Percentiles rank a stretch among this genome's conserved stretches.
Evolutionary conservation across 352 stramenopile species (phyloP).

Genomic region (Hyaloperonospora arabidopsidis): DNA sequence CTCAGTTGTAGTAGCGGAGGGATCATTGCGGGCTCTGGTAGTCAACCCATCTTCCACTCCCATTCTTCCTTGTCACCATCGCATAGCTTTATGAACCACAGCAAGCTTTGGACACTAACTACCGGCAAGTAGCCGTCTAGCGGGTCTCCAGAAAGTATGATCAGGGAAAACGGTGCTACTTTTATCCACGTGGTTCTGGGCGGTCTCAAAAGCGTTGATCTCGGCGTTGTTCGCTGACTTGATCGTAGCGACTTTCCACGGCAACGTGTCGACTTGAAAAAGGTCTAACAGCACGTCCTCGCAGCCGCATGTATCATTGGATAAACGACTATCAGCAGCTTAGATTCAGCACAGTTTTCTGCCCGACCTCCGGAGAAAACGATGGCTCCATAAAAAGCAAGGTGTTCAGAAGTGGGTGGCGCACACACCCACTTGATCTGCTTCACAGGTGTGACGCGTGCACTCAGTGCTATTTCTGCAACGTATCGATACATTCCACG

Average conservation of each 20-base stretch:
- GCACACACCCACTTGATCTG: constrained; percentile 60
- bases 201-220: constrained; percentile 38
- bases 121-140: constrained; percentile 54
- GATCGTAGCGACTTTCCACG: constrained; percentile 39
- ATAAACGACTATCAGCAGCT: constrained; percentile 39
- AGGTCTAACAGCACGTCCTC: constrained; percentile 51
- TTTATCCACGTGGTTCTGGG: constrained; percentile 53
- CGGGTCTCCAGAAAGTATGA: constrained; percentile 66
- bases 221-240: constrained; percentile 43
- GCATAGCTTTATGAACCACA: constrained; percentile 46
- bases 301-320: constrained; percentile 21
- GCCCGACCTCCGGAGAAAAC: constrained; percentile 34
- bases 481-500: constrained; percentile 32
- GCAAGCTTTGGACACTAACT: constrained; percentile 56
- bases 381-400: constrained; percentile 43
- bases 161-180: constrained; percentile 47
- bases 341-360: constrained; percentile 16
- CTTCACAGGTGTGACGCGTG: constrained; percentile 20
- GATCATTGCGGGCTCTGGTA: constrained; percentile 29
- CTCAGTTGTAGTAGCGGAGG: constrained; percentile 47
- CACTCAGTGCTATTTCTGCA: background rate
- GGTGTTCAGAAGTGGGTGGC: constrained; percentile 45
- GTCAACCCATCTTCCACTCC: constrained; percentile 44
- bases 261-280: constrained; percentile 50
- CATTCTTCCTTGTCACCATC: constrained; percentile 62